Evolutionary conservation across 2,329 filamentous ascomycete genomes (phyloP), one percentile per base, ranked within the genome.

Genomic region (Fusarium sp.): DNA sequence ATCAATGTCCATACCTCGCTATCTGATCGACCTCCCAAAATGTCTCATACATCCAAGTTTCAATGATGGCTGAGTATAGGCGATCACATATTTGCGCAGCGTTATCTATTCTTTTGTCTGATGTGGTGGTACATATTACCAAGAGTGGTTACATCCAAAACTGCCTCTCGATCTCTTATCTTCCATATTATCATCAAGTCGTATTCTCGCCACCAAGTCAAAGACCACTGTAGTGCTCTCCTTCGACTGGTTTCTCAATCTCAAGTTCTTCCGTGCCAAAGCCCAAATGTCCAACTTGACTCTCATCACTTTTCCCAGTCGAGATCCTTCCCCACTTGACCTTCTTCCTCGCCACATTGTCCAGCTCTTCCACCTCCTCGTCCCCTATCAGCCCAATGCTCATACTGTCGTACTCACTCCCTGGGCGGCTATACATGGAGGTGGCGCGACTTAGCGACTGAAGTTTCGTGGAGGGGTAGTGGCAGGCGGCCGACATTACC

Each of bases 401-500:
- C 39, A 43, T 34, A 1, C 20, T 50, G 8, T 57, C 59, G 11
- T 48, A 39, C 30, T 44, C 48, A 7, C 38, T 53, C 2, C 47
- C 34, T 6, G 2, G 12, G 4, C n/a, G 19, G 14, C 52, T 58
- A 8, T 32, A 8, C 3, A 15, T 58, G 2, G 55, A 55, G 0
- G 48, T 55, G 4, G 52, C 51, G 10, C 49, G 43, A 14, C 40
- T 56, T 4, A 48, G 15, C 3, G 52, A 28, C 7, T 44, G 54
- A 14, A 68, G 40, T 21, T 55, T 50, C 4, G 28, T 12, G 2
- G 66, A 58, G 2, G 56, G 43, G 15, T 38, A 57, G 21, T 68
- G 66, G 8, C 66, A 68, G 2, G 66, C 66, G 15, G 66, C 66
- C 20, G 66, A 68, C 3, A 68, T 69, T 3, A 68, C 61, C 4